Evolutionary conservation across 2,329 filamentous ascomycete species (phyloP).

Genomic region (Cladophialophora yegresii): DNA sequence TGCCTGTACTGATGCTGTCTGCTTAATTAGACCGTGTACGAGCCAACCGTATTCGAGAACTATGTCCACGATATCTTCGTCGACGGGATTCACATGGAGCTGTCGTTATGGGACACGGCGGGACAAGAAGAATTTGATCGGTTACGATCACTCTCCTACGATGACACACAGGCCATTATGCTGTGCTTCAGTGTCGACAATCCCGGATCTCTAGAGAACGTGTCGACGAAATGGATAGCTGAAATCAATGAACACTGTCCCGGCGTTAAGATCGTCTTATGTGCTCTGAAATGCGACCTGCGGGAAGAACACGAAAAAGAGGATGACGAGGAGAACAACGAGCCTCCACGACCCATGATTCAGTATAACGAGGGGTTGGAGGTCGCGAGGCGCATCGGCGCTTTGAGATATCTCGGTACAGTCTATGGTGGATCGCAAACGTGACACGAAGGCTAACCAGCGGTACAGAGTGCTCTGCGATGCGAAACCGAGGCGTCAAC

Average conservation of each 20-base stretch:
- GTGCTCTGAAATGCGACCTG: constrained; percentile 95
- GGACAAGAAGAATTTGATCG: constrained; percentile 99
- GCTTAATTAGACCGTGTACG: constrained; percentile 30
- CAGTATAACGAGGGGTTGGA: constrained; percentile 89
- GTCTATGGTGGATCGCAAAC: background rate
- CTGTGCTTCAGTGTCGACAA: constrained; percentile 98
- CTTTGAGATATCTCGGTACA: constrained; percentile 81
- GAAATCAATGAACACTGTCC: constrained; percentile 98
- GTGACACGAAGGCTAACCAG: background rate
- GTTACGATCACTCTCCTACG: constrained; percentile 91
- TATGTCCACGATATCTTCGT: constrained; percentile 99
- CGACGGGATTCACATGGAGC: constrained; percentile 92
- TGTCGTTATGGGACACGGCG: constrained; percentile 97
- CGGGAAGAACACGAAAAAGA: constrained; percentile 75
- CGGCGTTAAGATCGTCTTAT: constrained; percentile 89
- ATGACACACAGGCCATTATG: constrained; percentile 98
- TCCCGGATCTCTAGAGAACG: constrained; percentile 94
- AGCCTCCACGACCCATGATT: constrained; percentile 56
- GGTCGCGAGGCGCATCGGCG: constrained; percentile 87
- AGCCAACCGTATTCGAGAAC: constrained; percentile 66
- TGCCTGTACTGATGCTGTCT: constrained; percentile 80
- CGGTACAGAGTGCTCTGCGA: constrained; percentile 88
- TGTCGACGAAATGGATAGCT: constrained; percentile 96
- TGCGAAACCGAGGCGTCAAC: constrained; percentile 96
- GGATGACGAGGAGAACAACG: constrained; percentile 55